Evolutionary conservation across 345 rosid species (phyloP).

Genomic region (Populus nigra): DNA sequence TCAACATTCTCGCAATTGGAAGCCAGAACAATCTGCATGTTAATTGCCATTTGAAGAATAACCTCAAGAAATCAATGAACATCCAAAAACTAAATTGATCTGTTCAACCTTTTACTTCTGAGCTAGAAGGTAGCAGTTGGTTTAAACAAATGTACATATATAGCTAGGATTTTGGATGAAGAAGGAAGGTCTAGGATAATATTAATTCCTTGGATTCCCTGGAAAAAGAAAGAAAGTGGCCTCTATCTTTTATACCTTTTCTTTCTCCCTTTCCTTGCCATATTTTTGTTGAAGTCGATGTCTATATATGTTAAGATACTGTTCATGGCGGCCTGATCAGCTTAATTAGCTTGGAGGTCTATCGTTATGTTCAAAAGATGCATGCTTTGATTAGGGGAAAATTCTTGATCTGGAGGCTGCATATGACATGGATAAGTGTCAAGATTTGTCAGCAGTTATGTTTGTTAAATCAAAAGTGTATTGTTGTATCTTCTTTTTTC

Average conservation of each 20-base stretch:
- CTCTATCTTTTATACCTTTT: not conserved
- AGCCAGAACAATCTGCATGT: slow-evolving; percentile 71
- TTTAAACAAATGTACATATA: not conserved
- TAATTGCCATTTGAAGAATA: slow-evolving; percentile 35
- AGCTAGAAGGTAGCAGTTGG: not conserved
- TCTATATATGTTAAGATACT: not conserved
- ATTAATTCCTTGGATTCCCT: not conserved
- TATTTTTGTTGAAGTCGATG: not conserved
- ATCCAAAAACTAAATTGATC: not conserved
- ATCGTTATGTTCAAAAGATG: not conserved
- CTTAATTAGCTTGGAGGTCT: not conserved
- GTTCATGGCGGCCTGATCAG: not conserved
- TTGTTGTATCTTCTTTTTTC: not conserved
- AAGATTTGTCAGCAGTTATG: slow-evolving; percentile 33
- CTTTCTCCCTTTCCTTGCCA: not conserved
- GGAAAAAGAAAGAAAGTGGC: not conserved
- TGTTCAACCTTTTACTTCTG: not conserved
- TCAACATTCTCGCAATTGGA: slow-evolving; percentile 58
- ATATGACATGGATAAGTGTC: slow-evolving; percentile 29
- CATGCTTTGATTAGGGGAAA: not conserved
- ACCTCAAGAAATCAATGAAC: not conserved
- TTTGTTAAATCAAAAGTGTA: not conserved
- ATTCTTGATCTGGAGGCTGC: not conserved
- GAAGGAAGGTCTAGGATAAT: not conserved
- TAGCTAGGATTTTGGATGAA: not conserved